These are phyloP conservation scores for Tolypocladium cylindrosporum DNA, from an alignment of 2,329 filamentous ascomycete genomes.

Conservation along the genomic window DNA sequence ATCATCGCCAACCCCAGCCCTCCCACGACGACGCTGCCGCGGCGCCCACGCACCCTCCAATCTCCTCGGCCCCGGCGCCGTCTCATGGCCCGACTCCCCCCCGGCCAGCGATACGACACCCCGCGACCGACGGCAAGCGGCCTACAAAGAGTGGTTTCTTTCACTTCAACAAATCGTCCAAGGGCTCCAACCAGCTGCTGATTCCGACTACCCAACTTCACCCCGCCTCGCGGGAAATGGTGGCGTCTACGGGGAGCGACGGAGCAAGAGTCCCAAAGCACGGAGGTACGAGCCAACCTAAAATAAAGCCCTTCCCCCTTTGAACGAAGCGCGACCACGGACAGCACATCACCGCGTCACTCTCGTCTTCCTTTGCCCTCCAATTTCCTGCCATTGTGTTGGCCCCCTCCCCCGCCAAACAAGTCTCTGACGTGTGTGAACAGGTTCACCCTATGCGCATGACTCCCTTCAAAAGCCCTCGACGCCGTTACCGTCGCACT, in stretches of 20 bases:
- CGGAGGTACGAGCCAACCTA: conserved; percentile 19
- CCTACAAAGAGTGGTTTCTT: conserved; percentile 40
- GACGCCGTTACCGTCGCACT: conserved; percentile 34
- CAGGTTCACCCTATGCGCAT: conserved; percentile 17
- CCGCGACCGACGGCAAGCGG: conserved; percentile 28
- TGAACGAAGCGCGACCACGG: conserved; percentile 3
- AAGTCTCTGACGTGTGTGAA: conserved; percentile 9
- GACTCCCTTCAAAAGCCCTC: conserved; percentile 27
- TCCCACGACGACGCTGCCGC: conserved; percentile 12
- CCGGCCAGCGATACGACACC: conserved; percentile 12
- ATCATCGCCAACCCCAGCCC: conserved; percentile 13
- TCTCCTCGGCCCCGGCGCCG: conserved; percentile 15
- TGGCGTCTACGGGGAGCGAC: conserved; percentile 26
- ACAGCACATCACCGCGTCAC: neutral
- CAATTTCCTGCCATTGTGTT: neutral
- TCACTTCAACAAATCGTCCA: conserved; percentile 38
- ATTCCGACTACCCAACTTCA: conserved; percentile 17
- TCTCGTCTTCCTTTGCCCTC: neutral
- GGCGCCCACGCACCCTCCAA: conserved; percentile 11
- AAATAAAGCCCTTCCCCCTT: neutral
- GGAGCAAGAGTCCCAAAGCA: conserved; percentile 17
- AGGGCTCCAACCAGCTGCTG: conserved; percentile 25
- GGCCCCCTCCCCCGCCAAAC: neutral
- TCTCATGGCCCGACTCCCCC: conserved; percentile 10
- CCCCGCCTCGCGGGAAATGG: conserved; percentile 25